Percentiles rank a stretch among this genome's conserved stretches.
These are phyloP conservation scores for Phytopythium cucurbitacearum DNA, from an alignment of 352 stramenopile species.

Conservation along the genomic window DNA sequence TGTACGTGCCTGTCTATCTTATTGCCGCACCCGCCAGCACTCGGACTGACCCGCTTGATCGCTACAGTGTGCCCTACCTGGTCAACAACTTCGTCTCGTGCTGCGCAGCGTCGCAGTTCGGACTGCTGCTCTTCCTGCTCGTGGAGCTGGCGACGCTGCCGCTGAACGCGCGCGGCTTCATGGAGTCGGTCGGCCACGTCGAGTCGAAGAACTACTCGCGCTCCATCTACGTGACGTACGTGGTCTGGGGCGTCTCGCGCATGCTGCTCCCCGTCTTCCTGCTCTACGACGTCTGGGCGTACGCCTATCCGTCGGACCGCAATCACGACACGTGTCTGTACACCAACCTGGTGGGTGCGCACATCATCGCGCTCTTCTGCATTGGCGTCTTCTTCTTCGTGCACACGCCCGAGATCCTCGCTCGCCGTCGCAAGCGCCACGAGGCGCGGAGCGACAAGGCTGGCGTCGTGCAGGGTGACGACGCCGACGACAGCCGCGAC, in stretches of 20 bases:
- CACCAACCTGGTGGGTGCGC: conserved; percentile 65
- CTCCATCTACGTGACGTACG: conserved; percentile 72
- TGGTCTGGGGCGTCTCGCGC: conserved; percentile 69
- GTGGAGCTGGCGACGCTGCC: conserved; percentile 78
- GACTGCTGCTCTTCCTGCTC: conserved; percentile 70
- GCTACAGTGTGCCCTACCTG: conserved; percentile 60
- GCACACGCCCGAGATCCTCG: conserved; percentile 69
- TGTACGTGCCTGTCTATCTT: conserved; percentile 36
- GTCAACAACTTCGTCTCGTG: conserved; percentile 87
- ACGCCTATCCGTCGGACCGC: conserved; percentile 59
- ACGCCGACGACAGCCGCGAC: conserved; percentile 13
- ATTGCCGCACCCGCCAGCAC: background rate
- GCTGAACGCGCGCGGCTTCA: conserved; percentile 69
- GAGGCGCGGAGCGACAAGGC: conserved; percentile 9
- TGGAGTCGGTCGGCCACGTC: conserved; percentile 60
- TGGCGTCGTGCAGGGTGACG: conserved; percentile 10
- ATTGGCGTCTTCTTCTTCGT: conserved; percentile 81
- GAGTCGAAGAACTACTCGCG: conserved; percentile 62
- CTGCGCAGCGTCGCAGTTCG: conserved; percentile 72
- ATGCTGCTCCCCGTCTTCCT: conserved; percentile 73
- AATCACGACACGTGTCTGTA: conserved; percentile 80
- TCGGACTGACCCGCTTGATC: conserved; percentile 1
- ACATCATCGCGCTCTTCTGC: conserved; percentile 80
- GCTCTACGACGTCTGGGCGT: conserved; percentile 70
- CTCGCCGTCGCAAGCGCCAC: conserved; percentile 14